Base-by-base conservation (phyloP, 1,284 basidiomycete genomes). In the Spongispora temasekensis region DNA sequence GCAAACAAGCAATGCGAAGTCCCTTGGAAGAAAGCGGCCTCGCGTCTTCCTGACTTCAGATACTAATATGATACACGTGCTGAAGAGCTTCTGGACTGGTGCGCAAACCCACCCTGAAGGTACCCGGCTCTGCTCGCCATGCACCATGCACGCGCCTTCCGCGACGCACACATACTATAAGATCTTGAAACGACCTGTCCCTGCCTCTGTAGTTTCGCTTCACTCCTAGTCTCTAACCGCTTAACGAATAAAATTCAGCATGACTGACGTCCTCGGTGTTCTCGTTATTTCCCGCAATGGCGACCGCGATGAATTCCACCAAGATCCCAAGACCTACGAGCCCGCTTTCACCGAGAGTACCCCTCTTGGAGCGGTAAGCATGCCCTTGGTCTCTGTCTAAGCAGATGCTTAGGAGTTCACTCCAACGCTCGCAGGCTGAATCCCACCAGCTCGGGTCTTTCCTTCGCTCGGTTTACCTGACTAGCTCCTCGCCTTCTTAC, bases 201-300 rank as follows among this genome's bases (percentile, higher is more conserved):
- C 65, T 61, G 50, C 60, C 48, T 51, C 55, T 64, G 52, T 62
- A 54, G 57, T 64, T 64, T 64, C 48, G 48, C 65, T 59, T 57
- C 63, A 58, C 53, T 58, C 62, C 56, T 60, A 64, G 53, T 53
- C 68, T 56, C 56, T 21, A 57, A 58, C 15, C 61, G 57, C 54
- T 21, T 27, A 52, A 63, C 68, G 15, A 61, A 59, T 53, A 53
- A 50, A 32, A 65, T 23, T 31, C 17, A 68, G 44, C 52, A 81
- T 89, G 79, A 85, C 87, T 67, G 84, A 86, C 75, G 86, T 93
- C 61, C 84, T 90, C 67, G 93, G 93, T 75, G 88, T 90, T 68
- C 84, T 95, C 68, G 80, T 94, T 71, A 80, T 95, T 68, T 87
- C 89, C 61, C 89, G 93, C 67, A 94, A 94, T 70, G 94, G 93